Base-by-base conservation (phyloP, 345 rosid species). In the Eucalyptus albens region DNA sequence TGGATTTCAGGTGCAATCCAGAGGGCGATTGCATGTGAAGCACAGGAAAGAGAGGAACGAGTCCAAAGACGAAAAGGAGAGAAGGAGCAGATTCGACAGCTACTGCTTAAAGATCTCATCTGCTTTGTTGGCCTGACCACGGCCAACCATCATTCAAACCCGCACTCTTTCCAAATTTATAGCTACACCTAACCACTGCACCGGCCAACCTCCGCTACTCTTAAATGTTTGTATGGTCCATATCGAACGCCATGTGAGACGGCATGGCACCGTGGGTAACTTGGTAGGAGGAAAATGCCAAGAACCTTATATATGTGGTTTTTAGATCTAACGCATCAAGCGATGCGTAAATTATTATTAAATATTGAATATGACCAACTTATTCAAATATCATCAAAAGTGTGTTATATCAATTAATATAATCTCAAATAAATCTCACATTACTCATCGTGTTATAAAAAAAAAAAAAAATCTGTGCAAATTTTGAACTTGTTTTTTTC, bases 401-500 rank as follows among this genome's bases (percentile, higher is more conserved):
- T 11, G 9, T 33, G 1, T 21, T 44, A 0, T 37, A 11, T 77
- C 15, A 1, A 3, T 77, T 37, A 5, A 33, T 19, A 33, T 11
- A 72, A 72, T 72, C 45, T 37, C 45, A 33, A 33, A 33, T 72
- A 19, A 33, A 72, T 72, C 44, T 19, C 22, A 9, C 82, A 19
- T 10, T 5, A 5, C 44, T 19, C 7, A 0, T 17, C 13, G 0
- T 9, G 24, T 69, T 31, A 51, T 1, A 15, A 50, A 15, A 6
- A 7, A 51, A 31, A 4, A 15, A 16, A 16, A 16, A 67, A 16
- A 67, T 67, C 12, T 0, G 0, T 67, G 11, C 42, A 31, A 67
- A 67, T 31, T 67, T 31, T 69, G 13, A 69, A 69, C 13, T 9
- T 15, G 22, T 67, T 67, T 31, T n/a, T 67, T 31, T 8, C 22